Percentiles rank a stretch among this genome's conserved stretches.
phyloP scores from a whole-genome alignment of 1,284 basidiomycete species.

The Melampsora americana region DNA sequence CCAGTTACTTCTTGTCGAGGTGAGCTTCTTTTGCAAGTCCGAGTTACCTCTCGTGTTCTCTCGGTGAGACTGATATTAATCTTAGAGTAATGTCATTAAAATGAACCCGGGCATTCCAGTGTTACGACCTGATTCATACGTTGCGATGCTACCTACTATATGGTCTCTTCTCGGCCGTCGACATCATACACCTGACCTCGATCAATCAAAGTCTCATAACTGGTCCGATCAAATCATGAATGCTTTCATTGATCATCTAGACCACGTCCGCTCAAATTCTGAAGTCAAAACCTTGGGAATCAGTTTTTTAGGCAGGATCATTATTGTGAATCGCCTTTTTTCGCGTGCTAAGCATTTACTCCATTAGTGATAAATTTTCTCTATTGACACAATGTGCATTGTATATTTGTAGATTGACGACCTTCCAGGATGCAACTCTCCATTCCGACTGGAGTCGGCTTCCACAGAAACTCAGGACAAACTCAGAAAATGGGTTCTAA shows the following conservation, averaged over 20 bases:
- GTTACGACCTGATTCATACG: slow-evolving; percentile 65
- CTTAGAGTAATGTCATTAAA: slow-evolving; percentile 46
- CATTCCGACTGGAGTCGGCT: slow-evolving; percentile 21
- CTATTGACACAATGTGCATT: not conserved
- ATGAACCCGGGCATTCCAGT: slow-evolving; percentile 57
- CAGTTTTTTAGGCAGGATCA: slow-evolving; percentile 29
- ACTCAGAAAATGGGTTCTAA: slow-evolving; percentile 30
- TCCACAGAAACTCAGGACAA: slow-evolving; percentile 18
- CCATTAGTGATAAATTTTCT: not conserved
- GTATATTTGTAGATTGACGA: slow-evolving; percentile 33
- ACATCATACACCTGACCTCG: slow-evolving; percentile 11
- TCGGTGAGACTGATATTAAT: not conserved
- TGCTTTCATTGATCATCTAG: slow-evolving; percentile 40
- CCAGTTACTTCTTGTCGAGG: slow-evolving; percentile 63
- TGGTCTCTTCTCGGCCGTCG: slow-evolving; percentile 66
- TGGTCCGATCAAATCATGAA: slow-evolving; percentile 29
- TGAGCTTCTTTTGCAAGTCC: slow-evolving; percentile 50
- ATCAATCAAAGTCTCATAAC: not conserved
- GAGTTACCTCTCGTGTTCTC: slow-evolving; percentile 7
- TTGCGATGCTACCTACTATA: slow-evolving; percentile 71
- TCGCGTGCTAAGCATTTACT: not conserved
- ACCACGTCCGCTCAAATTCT: slow-evolving; percentile 11
- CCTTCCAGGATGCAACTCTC: slow-evolving; percentile 29
- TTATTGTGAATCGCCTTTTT: slow-evolving; percentile 18
- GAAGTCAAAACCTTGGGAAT: slow-evolving; percentile 35